Percentiles rank a stretch among this genome's conserved stretches.
Conservation (phyloP, 2,329 filamentous ascomycete genomes). For the Pseudogymnoascus sp. region DNA sequence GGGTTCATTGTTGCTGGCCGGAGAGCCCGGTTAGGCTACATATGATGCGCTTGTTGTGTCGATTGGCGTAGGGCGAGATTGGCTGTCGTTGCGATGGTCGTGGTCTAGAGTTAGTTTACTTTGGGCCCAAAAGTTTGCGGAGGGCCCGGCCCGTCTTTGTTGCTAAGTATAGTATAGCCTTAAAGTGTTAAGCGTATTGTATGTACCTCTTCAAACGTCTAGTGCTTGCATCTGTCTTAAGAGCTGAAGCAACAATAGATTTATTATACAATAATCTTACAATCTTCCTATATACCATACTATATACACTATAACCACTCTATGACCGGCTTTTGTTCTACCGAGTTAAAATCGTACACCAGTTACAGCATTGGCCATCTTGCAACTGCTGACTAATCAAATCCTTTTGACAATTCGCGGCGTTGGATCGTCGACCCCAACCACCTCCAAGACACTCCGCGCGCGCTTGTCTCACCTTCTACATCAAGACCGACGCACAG, state of each 20-base stretch:
- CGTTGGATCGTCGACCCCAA: constrained; percentile 3
- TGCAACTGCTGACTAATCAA: neutral
- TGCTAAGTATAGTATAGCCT: constrained; percentile 7
- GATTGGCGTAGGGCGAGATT: neutral
- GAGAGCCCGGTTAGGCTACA: neutral
- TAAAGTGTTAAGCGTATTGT: neutral
- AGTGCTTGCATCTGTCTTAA: neutral
- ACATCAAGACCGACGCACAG: constrained; percentile 6
- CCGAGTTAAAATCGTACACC: neutral
- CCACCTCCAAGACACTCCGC: neutral
- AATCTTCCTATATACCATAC: neutral
- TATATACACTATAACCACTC: neutral
- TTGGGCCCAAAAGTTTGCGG: constrained; percentile 7
- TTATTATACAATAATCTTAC: neutral
- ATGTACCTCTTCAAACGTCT: neutral
- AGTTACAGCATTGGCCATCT: neutral
- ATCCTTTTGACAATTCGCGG: neutral
- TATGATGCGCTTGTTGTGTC: neutral
- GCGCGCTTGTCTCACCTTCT: constrained; percentile 8
- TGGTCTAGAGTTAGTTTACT: neutral
- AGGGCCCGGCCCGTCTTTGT: constrained; percentile 7
- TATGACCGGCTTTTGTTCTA: neutral
- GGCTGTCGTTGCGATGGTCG: neutral
- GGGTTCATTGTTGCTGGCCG: constrained; percentile 4
- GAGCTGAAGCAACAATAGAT: neutral